phyloP scores from a whole-genome alignment of 2,329 filamentous ascomycete genomes.

The Diatrype stigma region DNA sequence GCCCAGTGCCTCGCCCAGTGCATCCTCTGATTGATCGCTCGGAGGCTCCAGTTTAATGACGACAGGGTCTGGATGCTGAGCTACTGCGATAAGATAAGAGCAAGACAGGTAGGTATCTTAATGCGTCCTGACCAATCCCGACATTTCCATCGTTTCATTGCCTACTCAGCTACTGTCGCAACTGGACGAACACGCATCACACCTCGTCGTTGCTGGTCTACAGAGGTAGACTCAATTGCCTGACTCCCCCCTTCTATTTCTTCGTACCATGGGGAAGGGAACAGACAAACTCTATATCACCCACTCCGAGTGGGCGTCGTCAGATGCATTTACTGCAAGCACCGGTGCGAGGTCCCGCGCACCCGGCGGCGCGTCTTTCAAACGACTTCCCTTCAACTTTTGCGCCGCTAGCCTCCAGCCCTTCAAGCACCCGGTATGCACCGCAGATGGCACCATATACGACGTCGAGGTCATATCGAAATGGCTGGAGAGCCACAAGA shows the following conservation, averaged over 20 bases:
- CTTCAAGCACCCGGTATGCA: constrained; percentile 93
- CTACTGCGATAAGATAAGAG: too few relatives aligned
- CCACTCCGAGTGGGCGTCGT: constrained; percentile 94
- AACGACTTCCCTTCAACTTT: constrained; percentile 93
- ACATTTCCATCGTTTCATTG: too few relatives aligned
- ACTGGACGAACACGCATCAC: not conserved
- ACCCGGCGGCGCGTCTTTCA: constrained; percentile 62
- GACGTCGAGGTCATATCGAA: constrained; percentile 90
- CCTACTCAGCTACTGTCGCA: not conserved
- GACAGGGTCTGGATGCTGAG: too few relatives aligned
- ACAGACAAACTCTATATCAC: constrained; percentile 71
- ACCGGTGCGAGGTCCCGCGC: constrained; percentile 57
- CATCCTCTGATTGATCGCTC: too few relatives aligned
- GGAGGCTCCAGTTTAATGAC: too few relatives aligned
- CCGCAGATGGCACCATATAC: constrained; percentile 80
- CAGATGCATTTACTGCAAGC: constrained; percentile 81
- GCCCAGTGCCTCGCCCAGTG: too few relatives aligned
- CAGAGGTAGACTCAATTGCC: constrained; percentile 3
- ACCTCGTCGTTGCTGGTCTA: constrained; percentile 12
- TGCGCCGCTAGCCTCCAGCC: constrained; percentile 95
- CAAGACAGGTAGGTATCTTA: too few relatives aligned
- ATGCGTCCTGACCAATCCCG: too few relatives aligned
- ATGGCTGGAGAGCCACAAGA: constrained; percentile 91
- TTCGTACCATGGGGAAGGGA: constrained; percentile 42
- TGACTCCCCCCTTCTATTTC: not conserved